These are phyloP conservation scores for Trichomonascaceae sp. DNA, from an alignment of 1,139 yeast species.

Conservation along the genomic window DNA sequence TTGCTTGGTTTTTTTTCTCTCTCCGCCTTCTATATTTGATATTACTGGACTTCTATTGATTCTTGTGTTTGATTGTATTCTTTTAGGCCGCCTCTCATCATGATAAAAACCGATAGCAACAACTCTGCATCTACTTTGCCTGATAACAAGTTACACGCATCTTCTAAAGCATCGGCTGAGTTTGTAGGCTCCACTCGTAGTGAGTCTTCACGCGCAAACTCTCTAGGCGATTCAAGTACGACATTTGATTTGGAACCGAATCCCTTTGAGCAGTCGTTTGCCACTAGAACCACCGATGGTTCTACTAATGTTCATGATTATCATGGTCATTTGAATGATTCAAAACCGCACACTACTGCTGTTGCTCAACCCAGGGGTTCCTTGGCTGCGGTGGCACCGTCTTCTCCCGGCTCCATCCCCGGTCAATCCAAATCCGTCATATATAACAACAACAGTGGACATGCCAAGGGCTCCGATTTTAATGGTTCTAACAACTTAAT, in stretches of 20 bases:
- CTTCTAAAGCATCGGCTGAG: not conserved
- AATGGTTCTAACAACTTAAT: not conserved
- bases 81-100: not conserved
- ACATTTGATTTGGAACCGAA: constrained; percentile 80
- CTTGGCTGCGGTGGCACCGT: not conserved
- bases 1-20: too few species aligned
- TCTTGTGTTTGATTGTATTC: not conserved
- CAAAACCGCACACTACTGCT: constrained; percentile 7
- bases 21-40: not conserved
- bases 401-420: not conserved
- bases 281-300: constrained; percentile 40
- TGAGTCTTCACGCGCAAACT: not conserved
- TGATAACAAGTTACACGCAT: not conserved
- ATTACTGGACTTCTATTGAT: not conserved
- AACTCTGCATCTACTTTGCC: not conserved
- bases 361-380: not conserved
- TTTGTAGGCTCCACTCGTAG: not conserved
- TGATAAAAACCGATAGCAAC: not conserved
- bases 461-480: not conserved
- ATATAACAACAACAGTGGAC: not conserved
- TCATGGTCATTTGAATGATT: not conserved
- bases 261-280: constrained; percentile 93
- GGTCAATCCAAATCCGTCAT: not conserved
- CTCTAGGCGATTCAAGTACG: not conserved
- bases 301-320: constrained; percentile 5